Evolutionary conservation across 495 filamentous ascomycete species (phyloP).

Genomic region (Achaetomiella virescens): DNA sequence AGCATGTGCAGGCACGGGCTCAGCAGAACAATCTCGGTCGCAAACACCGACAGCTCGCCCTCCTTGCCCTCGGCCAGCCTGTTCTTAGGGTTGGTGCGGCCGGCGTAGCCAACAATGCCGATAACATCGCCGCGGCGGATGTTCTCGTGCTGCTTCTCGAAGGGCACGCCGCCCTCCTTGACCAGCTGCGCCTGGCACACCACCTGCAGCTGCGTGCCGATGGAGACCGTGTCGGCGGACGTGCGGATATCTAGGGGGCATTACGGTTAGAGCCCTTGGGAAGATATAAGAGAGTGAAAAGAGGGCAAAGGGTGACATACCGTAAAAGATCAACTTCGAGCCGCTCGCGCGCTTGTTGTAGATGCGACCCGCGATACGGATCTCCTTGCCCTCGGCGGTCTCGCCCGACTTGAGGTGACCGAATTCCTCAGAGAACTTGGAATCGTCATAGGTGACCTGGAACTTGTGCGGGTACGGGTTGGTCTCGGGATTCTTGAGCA

Average conservation of each 20-base stretch:
- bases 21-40: slow-evolving; percentile 73
- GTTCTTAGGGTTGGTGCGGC: slow-evolving; percentile 84
- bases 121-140: slow-evolving; percentile 88
- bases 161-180: slow-evolving; percentile 52
- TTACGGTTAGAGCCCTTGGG: background rate
- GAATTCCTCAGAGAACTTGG: slow-evolving; percentile 69
- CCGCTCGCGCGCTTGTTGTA: slow-evolving; percentile 81
- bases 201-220: slow-evolving; percentile 77
- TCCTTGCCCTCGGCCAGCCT: slow-evolving; percentile 57
- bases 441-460: slow-evolving; percentile 70
- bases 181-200: slow-evolving; percentile 80
- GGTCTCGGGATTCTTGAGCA: slow-evolving; percentile 70
- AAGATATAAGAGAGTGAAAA: background rate
- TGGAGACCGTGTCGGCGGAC: slow-evolving; percentile 32
- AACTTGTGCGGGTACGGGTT: slow-evolving; percentile 99
- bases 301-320: slow-evolving; percentile 5
- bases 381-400: slow-evolving; percentile 59
- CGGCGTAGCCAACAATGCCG: slow-evolving; percentile 80
- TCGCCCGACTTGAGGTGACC: slow-evolving; percentile 79
- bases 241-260: slow-evolving; percentile 58
- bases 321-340: slow-evolving; percentile 84
- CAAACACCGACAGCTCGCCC: slow-evolving; percentile 92
- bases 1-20: slow-evolving; percentile 92
- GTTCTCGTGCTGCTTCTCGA: slow-evolving; percentile 82
- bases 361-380: slow-evolving; percentile 77